Base-by-base conservation (phyloP, 148 eudicot species). In the Amaranthus hypochondriacus region DNA sequence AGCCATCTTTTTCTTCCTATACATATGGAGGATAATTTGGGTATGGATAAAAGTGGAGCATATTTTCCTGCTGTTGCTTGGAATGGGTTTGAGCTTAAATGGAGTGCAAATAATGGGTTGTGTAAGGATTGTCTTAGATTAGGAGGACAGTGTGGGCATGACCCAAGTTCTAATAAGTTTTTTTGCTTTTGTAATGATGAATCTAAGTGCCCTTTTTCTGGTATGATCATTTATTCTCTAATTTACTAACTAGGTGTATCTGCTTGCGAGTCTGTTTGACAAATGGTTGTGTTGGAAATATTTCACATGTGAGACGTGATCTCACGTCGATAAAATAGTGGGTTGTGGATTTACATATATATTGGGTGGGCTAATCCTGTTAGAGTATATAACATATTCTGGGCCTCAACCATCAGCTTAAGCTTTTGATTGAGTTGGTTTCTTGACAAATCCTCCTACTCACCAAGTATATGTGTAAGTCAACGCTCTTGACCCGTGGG, bases 91-190 rank as follows among this genome's bases (percentile, higher is more conserved):
- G 83, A 78, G 56, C 76, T 89, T 55, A 9, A 28, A 47, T 85
- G 90, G 92, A 52, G 42, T 0, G 90, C 87, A 9, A 65, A 77
- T 56, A 56, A 76, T 69, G 47, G 28, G 0, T 9, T 4, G 8
- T 91, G 97, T 67, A 10, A 13, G 7, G 15, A 12, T 21, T 91
- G 97, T 48, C 54, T 48, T 4, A 6, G 5, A 42, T 75, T 83
- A 7, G 87, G 90, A 2, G 94, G 93, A 43, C 60, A 72, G 65
- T 91, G 97, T 67, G 97, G 93, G 13, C 82, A 73, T 49, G 69
- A 83, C 48, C 56, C 77, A 48, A 56, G 6, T 61, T 28, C 84
- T 2, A 54, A 39, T 4, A 75, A 68, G 48, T 87, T 91, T 77
- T 53, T 76, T 52, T 91, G 97, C 62, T 82, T 83, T 46, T 86